Percentiles rank a stretch among this genome's conserved stretches.
Evolutionary conservation across 441 rosid species (phyloP).

Genomic region (Pelargonium australe): DNA sequence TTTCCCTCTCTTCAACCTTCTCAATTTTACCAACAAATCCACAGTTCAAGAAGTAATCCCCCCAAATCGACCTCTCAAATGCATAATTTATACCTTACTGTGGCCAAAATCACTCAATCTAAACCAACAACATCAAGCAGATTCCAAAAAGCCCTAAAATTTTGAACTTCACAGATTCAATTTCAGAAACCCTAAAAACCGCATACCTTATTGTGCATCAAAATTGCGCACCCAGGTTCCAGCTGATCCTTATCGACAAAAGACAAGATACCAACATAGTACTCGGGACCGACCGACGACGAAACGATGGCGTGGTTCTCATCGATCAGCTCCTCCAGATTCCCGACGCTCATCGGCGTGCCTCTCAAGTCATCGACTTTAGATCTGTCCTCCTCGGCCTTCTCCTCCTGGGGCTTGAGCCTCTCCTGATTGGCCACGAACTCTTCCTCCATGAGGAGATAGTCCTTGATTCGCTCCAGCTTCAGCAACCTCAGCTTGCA

Average conservation of each 20-base stretch:
- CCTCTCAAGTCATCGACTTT: slow-evolving; percentile 94
- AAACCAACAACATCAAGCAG: too few relatives aligned
- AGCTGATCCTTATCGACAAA: slow-evolving; percentile 90
- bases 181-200: not conserved
- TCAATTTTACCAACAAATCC: too few relatives aligned
- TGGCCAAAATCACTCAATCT: too few relatives aligned
- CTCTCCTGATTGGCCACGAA: slow-evolving; percentile 87
- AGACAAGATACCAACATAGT: slow-evolving; percentile 76
- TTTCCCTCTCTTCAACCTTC: too few relatives aligned
- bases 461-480: slow-evolving; percentile 83
- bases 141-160: not conserved
- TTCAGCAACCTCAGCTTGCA: slow-evolving; percentile 78
- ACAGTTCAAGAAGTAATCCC: too few relatives aligned
- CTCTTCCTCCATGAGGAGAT: slow-evolving; percentile 90
- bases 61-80: too few relatives aligned
- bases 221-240: slow-evolving; percentile 90
- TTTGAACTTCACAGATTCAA: too few relatives aligned
- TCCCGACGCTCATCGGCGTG: slow-evolving; percentile 93
- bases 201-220: slow-evolving; percentile 91
- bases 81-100: too few relatives aligned
- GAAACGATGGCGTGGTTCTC: slow-evolving; percentile 97
- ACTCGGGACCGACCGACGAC: slow-evolving; percentile 94
- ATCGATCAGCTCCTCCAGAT: slow-evolving; percentile 82
- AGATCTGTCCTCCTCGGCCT: slow-evolving; percentile 90
- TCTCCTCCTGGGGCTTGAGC: slow-evolving; percentile 93